Evolutionary conservation across 805 yeast genomes (phyloP).

Genomic region (Sugiyamaella qingdaonensis): DNA sequence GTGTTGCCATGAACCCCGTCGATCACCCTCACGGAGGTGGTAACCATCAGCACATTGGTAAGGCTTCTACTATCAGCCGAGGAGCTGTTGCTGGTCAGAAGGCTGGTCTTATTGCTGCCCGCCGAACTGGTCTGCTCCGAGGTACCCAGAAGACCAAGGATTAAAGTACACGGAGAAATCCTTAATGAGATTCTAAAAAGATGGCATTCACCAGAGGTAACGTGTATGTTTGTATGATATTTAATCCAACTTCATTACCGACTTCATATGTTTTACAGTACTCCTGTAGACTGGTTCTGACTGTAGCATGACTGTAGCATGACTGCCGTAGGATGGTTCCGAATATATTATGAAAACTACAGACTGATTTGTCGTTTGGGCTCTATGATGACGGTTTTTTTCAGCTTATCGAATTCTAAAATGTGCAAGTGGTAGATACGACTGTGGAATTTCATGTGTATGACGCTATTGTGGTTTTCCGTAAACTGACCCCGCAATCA

Average conservation of each 20-base stretch:
- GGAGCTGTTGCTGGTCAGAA: slow-evolving; percentile 99
- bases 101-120: slow-evolving; percentile 99
- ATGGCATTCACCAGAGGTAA: slow-evolving; percentile 1
- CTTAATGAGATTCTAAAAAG: slow-evolving; percentile 3
- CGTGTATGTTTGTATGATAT: slow-evolving; percentile 4
- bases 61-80: slow-evolving; percentile 98
- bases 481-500: slow-evolving; percentile 6
- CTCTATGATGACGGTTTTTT: too few species aligned
- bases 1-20: slow-evolving; percentile 99
- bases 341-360: too few species aligned
- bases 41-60: slow-evolving; percentile 99
- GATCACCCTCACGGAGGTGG: slow-evolving; percentile 99
- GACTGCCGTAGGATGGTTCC: too few species aligned
- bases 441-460: too few species aligned
- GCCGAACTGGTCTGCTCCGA: slow-evolving; percentile 99
- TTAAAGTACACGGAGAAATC: slow-evolving; percentile 34
- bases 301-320: too few species aligned
- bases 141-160: slow-evolving; percentile 96
- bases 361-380: too few species aligned
- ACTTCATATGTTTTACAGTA: neutral
- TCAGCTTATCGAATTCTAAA: too few species aligned
- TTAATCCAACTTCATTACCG: neutral
- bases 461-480: neutral
- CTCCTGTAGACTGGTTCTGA: too few species aligned
- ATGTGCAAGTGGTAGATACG: too few species aligned